Evolutionary conservation across 1,139 yeast species (phyloP), one percentile per base, ranked within the genome.

Genomic region (Suhomyces guaymorum): DNA sequence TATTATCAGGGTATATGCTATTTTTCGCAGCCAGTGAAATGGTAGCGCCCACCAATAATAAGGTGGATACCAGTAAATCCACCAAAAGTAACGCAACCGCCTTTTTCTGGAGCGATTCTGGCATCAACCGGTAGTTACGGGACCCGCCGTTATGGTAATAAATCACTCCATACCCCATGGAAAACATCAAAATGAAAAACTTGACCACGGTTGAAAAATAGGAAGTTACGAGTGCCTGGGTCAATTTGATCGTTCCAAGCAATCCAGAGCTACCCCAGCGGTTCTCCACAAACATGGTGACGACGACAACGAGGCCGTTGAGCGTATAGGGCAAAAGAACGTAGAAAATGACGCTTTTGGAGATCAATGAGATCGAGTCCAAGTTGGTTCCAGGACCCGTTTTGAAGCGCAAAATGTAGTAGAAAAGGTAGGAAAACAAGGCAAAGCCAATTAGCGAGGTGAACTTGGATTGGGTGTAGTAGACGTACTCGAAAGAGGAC

Each of bases 101-200:
- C 10, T 42, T 38, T n/a, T 42, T 49, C 34, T 48, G 35, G 14
- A 47, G 38, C 3, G 45, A 37, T 7, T 42, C 37, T 2, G 71
- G 70, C 9, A 65, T 39, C 26, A 51, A 40, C 32, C 68, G 47
- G 33, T 51, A 63, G 28, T 58, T 54, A 32, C 47, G 49, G 12
- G 66, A 49, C 22, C 48, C 51, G 3, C 55, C 57, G 24, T 48
- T 47, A 26, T 55, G 59, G 40, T 57, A 58, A 40, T 61, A 66
- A 14, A 66, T 47, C 3, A 65, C 69, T 1, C 73, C 73, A 37
- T 59, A 64, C 0, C 73, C 73, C 70, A 64, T 64, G 25, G 67
- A 43, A 39, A 66, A 63, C 20, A 64, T 36, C 22, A 63, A 52
- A n/a, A 54, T 35, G 24, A 52, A 42, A 32, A 44, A 53, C 10